Evolutionary conservation across 1,139 yeast genomes (phyloP), one percentile per base, ranked within the genome.

Genomic region (Taphrina wiesneri): DNA sequence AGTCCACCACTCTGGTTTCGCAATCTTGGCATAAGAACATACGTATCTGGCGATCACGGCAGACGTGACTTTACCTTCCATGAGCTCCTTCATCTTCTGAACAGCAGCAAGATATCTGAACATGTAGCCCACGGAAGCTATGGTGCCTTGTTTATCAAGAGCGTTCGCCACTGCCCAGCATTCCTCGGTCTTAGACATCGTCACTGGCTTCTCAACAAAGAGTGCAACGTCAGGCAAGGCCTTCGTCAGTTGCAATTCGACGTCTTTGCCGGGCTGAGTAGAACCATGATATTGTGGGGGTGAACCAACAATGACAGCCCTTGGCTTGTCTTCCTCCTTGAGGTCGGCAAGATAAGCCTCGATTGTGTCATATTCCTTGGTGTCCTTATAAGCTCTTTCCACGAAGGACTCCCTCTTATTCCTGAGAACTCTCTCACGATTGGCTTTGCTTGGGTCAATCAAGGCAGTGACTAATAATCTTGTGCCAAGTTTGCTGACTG

Each of bases 221-320:
- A 70, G 60, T 4, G 69, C 63, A 17, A 70, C 70, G 43, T 59
- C 60, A 15, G 70, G 70, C 36, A 69, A 61, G 21, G 54, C 54
- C 32, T 53, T 52, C 32, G 65, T 46, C 15, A 69, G 36, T 54
- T 68, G 65, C n/a, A 69, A 30, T 47, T 70, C 72, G 21, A 70
- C 57, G 53, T 70, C 67, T 21, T 69, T 65, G 9, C 70, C 70
- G 3, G 65, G 53, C 2, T 51, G 43, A 3, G 70, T 68, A 17
- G 71, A 70, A 9, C 72, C 72, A 26, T 71, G 70, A 66, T 59
- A 70, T 28, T 67, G 67, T 5, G 72, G 72, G 2, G 72, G 72
- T 2, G 70, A 68, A 6, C 71, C 72, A 28, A 70, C 57, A 46
- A 70, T 65, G 39, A 70, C 63, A 9, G 71, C 65, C 49, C 70